Percentiles rank a stretch among this genome's conserved stretches.
These are phyloP conservation scores for Tephrocybe sp. DNA, from an alignment of 768 basidiomycete genomes.

Conservation along the genomic window DNA sequence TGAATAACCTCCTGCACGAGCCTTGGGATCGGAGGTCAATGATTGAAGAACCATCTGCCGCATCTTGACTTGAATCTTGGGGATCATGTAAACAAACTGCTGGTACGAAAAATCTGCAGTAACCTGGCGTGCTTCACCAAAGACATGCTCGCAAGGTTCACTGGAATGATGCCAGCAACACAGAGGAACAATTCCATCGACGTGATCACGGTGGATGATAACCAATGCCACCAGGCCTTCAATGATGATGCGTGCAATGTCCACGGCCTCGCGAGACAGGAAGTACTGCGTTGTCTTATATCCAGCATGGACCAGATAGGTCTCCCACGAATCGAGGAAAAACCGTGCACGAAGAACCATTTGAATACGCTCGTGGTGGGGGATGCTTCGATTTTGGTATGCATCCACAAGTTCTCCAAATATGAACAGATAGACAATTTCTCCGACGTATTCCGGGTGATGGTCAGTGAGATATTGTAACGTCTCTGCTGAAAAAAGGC, in stretches of 20 bases:
- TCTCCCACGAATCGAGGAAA: slow-evolving; percentile 30
- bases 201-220: slow-evolving; percentile 32
- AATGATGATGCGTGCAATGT: slow-evolving; percentile 29
- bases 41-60: not conserved
- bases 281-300: slow-evolving; percentile 22
- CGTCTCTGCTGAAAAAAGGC: slow-evolving; percentile 33
- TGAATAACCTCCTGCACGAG: slow-evolving; percentile 10
- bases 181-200: slow-evolving; percentile 24
- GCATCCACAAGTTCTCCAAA: slow-evolving; percentile 37
- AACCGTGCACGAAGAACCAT: slow-evolving; percentile 29
- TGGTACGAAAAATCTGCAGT: slow-evolving; percentile 32
- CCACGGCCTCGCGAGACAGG: slow-evolving; percentile 30
- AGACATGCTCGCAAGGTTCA: slow-evolving; percentile 15
- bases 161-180: slow-evolving; percentile 30
- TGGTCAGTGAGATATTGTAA: slow-evolving; percentile 23
- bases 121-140: slow-evolving; percentile 19
- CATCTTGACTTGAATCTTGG: slow-evolving; percentile 19
- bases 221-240: slow-evolving; percentile 31
- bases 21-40: not conserved
- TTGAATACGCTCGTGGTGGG: slow-evolving; percentile 23
- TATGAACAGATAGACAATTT: slow-evolving; percentile 38
- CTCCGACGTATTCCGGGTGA: slow-evolving; percentile 24
- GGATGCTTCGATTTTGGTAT: slow-evolving; percentile 31
- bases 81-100: slow-evolving; percentile 27
- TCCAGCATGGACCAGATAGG: slow-evolving; percentile 16